A percentile compares a stretch with the other conserved stretches of the same genome.
These are phyloP conservation scores for Microbotryum violaceum DNA, from an alignment of 1,284 basidiomycete species.

Conservation along the genomic window DNA sequence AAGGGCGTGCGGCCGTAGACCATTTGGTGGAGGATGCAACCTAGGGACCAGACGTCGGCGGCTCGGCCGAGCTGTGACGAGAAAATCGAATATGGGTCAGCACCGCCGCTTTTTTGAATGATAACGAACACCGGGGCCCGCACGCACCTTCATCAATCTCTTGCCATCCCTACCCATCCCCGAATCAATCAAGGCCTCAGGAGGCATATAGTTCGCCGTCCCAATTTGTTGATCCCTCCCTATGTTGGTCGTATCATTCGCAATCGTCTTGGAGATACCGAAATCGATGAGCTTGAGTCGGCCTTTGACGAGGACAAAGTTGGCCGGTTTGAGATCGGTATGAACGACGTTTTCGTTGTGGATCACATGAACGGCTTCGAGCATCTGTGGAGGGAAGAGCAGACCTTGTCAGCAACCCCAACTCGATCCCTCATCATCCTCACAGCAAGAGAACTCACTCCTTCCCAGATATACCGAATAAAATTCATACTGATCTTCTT, in stretches of 20 bases:
- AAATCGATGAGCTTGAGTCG: constrained; percentile 93
- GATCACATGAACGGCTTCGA: constrained; percentile 88
- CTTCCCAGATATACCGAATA: constrained; percentile 89
- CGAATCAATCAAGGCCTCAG: constrained; percentile 55
- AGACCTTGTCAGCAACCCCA: background rate
- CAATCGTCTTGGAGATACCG: constrained; percentile 92
- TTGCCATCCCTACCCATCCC: constrained; percentile 32
- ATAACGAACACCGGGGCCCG: too few species aligned
- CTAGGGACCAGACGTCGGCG: constrained; percentile 95
- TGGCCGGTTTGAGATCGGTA: constrained; percentile 91
- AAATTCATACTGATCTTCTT: constrained; percentile 81
- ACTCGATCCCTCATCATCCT: background rate
- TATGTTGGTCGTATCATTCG: constrained; percentile 94
- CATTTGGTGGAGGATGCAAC: constrained; percentile 95
- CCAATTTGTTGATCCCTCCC: constrained; percentile 90
- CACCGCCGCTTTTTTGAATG: background rate
- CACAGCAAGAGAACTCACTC: constrained; percentile 49
- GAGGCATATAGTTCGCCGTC: constrained; percentile 93
- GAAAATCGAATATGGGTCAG: background rate
- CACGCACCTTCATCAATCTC: constrained; percentile 35
- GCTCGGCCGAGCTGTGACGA: constrained; percentile 46
- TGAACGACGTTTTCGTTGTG: constrained; percentile 95
- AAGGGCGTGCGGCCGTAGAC: constrained; percentile 89
- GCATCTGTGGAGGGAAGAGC: constrained; percentile 57
- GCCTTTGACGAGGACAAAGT: constrained; percentile 88